Conservation (phyloP, 768 basidiomycete genomes). For the Candolleomyces efflorescens region DNA sequence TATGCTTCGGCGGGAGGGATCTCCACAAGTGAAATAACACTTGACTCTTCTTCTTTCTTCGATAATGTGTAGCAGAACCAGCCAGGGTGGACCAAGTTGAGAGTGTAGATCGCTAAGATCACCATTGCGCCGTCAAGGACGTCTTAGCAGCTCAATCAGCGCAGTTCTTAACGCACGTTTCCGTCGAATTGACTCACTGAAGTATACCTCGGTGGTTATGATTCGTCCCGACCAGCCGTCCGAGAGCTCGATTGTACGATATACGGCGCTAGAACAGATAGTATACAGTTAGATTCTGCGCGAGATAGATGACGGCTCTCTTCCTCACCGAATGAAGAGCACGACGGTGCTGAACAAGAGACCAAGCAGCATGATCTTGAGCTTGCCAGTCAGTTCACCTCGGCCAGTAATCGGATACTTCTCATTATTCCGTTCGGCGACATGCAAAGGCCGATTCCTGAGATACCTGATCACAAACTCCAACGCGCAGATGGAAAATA, state of each 20-base stretch:
- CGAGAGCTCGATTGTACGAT: constrained; percentile 48
- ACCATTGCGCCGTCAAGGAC: constrained; percentile 49
- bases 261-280: constrained; percentile 36
- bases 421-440: background rate
- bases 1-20: too few species aligned
- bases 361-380: constrained; percentile 27
- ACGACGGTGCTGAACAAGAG: constrained; percentile 36
- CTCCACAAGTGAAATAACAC: too few species aligned
- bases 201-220: constrained; percentile 41
- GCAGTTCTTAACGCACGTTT: background rate
- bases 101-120: constrained; percentile 41
- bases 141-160: constrained; percentile 31
- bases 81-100: constrained; percentile 47
- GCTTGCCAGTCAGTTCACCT: background rate
- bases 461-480: constrained; percentile 42
- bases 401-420: background rate
- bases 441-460: constrained; percentile 26
- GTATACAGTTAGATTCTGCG: background rate
- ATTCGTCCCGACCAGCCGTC: constrained; percentile 50
- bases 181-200: constrained; percentile 18
- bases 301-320: background rate
- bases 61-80: constrained; percentile 20
- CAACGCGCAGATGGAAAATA: constrained; percentile 35
- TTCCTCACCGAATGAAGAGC: constrained; percentile 33
- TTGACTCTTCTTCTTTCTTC: too few species aligned